Percentiles rank a stretch among this genome's conserved stretches.
These are phyloP conservation scores for Medicago truncatula DNA, from an alignment of 306 rosid genomes.

Conservation along the genomic window MtrunA17r5.0-ANR NC_053045.1:60882501-60883000, in stretches of 20 bases:
- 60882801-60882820: not conserved
- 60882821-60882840: not conserved
- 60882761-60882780: not conserved
- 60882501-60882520: conserved; percentile 47
- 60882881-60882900: not conserved
- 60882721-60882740: conserved; percentile 2
- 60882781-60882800: not conserved
- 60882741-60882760: conserved; percentile 11
- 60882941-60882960: not conserved
- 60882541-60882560: not conserved
- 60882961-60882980: too few relatives aligned
- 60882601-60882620: conserved; percentile 13
- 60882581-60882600: conserved; percentile 11
- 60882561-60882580: not conserved
- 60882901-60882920: not conserved
- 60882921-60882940: not conserved
- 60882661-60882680: too few relatives aligned
- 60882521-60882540: not conserved
- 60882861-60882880: not conserved
- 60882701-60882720: conserved; percentile 15
- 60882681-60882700: conserved; percentile 25
- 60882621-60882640: not conserved
- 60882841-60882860: not conserved
- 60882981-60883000: not conserved
- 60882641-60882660: conserved; percentile 4